These are phyloP conservation scores for Clonostachys byssicola DNA, from an alignment of 2,329 filamentous ascomycete species.

Conservation along the genomic window DNA sequence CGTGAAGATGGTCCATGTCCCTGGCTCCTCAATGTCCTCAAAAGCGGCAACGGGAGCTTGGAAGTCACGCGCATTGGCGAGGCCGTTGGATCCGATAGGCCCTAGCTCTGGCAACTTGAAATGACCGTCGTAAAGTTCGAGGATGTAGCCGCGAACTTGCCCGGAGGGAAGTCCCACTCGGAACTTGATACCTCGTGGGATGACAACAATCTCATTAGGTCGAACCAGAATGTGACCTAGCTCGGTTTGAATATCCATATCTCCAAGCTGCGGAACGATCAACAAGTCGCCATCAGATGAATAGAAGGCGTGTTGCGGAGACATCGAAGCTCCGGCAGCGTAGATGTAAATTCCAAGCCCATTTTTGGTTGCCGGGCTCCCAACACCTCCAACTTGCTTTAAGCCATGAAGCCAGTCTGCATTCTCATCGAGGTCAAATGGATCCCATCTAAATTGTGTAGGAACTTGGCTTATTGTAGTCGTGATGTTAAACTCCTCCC, in stretches of 20 bases:
- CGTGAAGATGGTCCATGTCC: slow-evolving; percentile 38
- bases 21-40: slow-evolving; percentile 41
- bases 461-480: slow-evolving; percentile 38
- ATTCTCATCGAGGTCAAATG: slow-evolving; percentile 62
- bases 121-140: slow-evolving; percentile 71
- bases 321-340: slow-evolving; percentile 75
- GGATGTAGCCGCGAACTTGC: slow-evolving; percentile 66
- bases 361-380: slow-evolving; percentile 73
- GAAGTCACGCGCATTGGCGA: slow-evolving; percentile 76
- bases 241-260: slow-evolving; percentile 73
- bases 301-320: slow-evolving; percentile 71
- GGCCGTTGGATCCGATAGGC: slow-evolving; percentile 68
- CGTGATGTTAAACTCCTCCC: neutral
- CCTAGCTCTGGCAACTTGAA: slow-evolving; percentile 69
- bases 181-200: slow-evolving; percentile 72
- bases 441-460: slow-evolving; percentile 82
- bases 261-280: slow-evolving; percentile 71
- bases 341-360: slow-evolving; percentile 81
- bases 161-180: slow-evolving; percentile 60
- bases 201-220: slow-evolving; percentile 73
- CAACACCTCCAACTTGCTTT: slow-evolving; percentile 71
- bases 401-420: slow-evolving; percentile 53
- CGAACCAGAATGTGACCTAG: slow-evolving; percentile 71
- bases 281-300: slow-evolving; percentile 78
- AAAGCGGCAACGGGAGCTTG: slow-evolving; percentile 67